Evolutionary conservation across 1,284 basidiomycete genomes (phyloP).

Genomic region (Neonothopanus nambi): DNA sequence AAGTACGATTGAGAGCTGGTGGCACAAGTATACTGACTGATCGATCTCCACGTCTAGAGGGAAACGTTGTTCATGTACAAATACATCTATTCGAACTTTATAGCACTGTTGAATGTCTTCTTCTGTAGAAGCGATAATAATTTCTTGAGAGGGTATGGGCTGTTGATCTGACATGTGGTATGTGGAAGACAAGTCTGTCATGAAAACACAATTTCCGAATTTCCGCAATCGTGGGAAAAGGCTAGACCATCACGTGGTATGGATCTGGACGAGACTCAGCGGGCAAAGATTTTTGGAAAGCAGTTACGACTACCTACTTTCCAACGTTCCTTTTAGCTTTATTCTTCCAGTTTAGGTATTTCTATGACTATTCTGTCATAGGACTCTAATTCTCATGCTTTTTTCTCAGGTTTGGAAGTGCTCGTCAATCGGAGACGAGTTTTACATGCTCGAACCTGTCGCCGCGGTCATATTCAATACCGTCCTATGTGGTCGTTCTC

Average conservation of each 20-base stretch:
- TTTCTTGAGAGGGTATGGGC: slow-evolving; percentile 51
- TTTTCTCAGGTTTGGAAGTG: slow-evolving; percentile 16
- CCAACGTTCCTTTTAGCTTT: not conserved
- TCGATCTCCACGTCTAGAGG: slow-evolving; percentile 72
- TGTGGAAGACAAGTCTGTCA: not conserved
- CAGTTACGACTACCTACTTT: not conserved
- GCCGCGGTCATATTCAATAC: slow-evolving; percentile 51
- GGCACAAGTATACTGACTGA: slow-evolving; percentile 50
- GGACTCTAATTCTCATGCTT: not conserved
- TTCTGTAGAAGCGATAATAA: slow-evolving; percentile 45
- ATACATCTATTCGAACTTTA: slow-evolving; percentile 66
- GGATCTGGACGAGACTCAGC: not conserved
- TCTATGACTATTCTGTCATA: too few species aligned
- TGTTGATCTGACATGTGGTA: slow-evolving; percentile 16
- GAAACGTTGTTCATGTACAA: slow-evolving; percentile 70
- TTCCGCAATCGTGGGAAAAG: not conserved
- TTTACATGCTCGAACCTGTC: slow-evolving; percentile 55
- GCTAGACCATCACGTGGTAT: not conserved
- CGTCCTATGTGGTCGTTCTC: slow-evolving; percentile 44
- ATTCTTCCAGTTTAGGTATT: not conserved
- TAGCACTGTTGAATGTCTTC: slow-evolving; percentile 55
- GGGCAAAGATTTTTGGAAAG: not conserved
- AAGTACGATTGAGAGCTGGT: slow-evolving; percentile 5
- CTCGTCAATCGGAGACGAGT: slow-evolving; percentile 38
- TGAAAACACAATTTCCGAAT: not conserved